Evolutionary conservation across 1,284 basidiomycete species (phyloP), one percentile per base, ranked within the genome.

Genomic region (Sanguinoderma infundibulare): DNA sequence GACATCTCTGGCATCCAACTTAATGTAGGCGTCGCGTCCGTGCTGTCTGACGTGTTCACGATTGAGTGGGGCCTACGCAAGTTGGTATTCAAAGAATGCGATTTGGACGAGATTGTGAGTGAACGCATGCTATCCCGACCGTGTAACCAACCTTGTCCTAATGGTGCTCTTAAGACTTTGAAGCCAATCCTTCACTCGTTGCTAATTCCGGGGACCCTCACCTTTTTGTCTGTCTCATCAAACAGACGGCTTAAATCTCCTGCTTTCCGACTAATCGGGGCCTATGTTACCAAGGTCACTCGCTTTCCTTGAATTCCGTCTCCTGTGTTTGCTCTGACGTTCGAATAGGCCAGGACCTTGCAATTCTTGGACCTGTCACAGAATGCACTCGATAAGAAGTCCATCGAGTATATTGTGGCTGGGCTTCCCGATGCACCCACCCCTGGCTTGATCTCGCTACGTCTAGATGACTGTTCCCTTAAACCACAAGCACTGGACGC

Each of bases 131-230:
- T 6, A 35, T 46, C 12, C 49, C n/a, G n/a, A n/a, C 22, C 20
- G 9, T 24, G 17, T 8, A 22, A 14, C 10, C 20, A 17, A 17
- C 14, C 4, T 28, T 30, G 34, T 50, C 38, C 55, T 49, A 3
- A 22, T 17, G 30, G 9, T 9, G 14, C 5, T 12, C 14, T 36
- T 2, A 67, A 95, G 90, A 87, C 85, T 47, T 74, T 98, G 58
- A 98, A 98, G 78, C 93, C 94, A 0, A 88, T 98, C 20, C 80
- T 98, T 0, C 96, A 98, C 72, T 88, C 95, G 0, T 83, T 99
- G 1, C 85, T 98, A 55, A 92, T 98, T 51, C 92, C 92, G 20
- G 87, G 87, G 22, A 87, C 89, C 0, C 80, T 98, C 32, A 91
- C 91, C 1, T 93, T 91, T 68, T 81, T 98, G 24, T 95, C 92